Conservation (phyloP, 768 basidiomycete genomes). For the Tricholoma saponaceum region DNA sequence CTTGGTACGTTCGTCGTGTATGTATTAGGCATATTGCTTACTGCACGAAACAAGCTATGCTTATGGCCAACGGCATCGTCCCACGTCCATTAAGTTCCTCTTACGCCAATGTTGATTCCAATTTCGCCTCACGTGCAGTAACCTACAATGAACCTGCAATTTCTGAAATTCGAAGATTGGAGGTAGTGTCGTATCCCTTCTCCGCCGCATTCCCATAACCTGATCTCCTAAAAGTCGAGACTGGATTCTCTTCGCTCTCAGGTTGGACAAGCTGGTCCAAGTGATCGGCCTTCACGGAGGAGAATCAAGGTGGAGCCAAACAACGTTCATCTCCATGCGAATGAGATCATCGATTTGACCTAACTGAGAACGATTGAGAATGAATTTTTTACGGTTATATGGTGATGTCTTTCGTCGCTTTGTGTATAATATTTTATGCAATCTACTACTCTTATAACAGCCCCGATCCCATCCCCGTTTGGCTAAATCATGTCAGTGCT, state of each 20-base stretch:
- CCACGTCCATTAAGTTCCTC: constrained; percentile 2
- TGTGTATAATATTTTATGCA: neutral
- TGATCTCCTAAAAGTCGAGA: neutral
- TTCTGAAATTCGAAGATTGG: neutral
- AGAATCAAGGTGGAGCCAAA: neutral
- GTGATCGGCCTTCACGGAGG: neutral
- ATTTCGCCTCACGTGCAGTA: neutral
- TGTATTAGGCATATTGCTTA: neutral
- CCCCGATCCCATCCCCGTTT: neutral
- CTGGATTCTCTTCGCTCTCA: neutral
- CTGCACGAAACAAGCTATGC: neutral
- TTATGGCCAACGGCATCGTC: constrained; percentile 7
- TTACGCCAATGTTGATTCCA: neutral
- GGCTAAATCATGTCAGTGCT: neutral
- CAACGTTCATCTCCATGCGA: neutral
- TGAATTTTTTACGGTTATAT: neutral
- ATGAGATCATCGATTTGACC: constrained; percentile 1
- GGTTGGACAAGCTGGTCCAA: neutral
- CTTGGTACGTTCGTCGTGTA: constrained; percentile 17
- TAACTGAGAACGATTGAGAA: neutral
- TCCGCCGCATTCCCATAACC: no score
- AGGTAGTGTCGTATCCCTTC: neutral
- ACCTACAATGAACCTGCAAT: neutral
- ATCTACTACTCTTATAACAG: neutral
- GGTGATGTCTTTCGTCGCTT: neutral